Base-by-base conservation (phyloP, 2,329 filamentous ascomycete species). In the Ceratocystis ficicola region DNA sequence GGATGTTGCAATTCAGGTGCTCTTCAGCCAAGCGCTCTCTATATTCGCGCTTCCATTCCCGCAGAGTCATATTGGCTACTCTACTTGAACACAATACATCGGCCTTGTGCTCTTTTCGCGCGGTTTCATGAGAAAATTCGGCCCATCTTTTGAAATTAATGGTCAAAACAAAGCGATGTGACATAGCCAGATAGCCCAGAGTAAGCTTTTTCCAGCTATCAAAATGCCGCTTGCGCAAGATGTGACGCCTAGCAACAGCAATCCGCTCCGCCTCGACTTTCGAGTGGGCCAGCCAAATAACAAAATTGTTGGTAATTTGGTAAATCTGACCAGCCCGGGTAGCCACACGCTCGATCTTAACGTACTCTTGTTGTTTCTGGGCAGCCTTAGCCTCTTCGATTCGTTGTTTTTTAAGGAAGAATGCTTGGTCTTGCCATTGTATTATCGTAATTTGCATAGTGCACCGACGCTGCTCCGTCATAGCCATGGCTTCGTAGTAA, bases 211-310 rank as follows among this genome's bases (percentile, higher is more conserved):
- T 69, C 70, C 70, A 71, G 12, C 67, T 63, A 52, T 70, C 68
- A 59, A 71, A 71, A 52, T 71, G 68, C 10, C 77, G 76, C 67
- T 77, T 83, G 65, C 86, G 80, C 65, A 94, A 76, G 68, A 92
- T 84, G 72, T 90, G 87, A 68, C 84, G 79, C 68, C 87, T 81
- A 22, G 88, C 89, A 52, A 84, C 79, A 3, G 82, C 83, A 3
- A 88, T 89, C 50, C 83, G 81, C 68, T 84, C 80, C 17, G 85
- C 77, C 71, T 89, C 83, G 15, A 88, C 84, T 5, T 79, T 80
- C 10, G 88, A 81, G 63, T 81, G 78, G 65, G 82, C 80, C 10
- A 82, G 81, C 90, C 90, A 95, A 69, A 67, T n/a, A 8, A 44
- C 59, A 59, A 69, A 67, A 30, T 52, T 63, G 25, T 68, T 86